Percentiles rank a stretch among this genome's conserved stretches.
phyloP scores from a whole-genome alignment of 2,329 filamentous ascomycete species.

The Clarireedia sp. region DNA sequence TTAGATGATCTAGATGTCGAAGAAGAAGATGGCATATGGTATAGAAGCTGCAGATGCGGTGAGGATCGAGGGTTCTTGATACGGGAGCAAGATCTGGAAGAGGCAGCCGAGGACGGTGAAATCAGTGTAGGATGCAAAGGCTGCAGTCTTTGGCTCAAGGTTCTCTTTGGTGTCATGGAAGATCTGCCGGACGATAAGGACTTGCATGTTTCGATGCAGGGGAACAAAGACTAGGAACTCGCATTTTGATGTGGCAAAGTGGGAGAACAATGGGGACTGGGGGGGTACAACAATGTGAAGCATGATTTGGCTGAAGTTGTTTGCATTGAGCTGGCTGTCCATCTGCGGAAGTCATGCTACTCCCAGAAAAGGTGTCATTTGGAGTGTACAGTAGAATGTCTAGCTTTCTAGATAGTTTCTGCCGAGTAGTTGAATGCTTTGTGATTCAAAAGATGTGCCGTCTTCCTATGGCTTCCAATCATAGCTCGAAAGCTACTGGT shows the following conservation, averaged over 20 bases:
- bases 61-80: conserved; percentile 54
- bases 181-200: conserved; percentile 13
- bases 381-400: not conserved
- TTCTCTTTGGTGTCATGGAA: conserved; percentile 52
- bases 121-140: conserved; percentile 57
- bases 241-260: not conserved
- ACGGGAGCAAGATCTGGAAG: conserved; percentile 50
- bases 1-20: conserved; percentile 56
- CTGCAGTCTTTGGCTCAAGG: conserved; percentile 58
- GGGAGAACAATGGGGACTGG: not conserved
- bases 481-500: conserved; percentile 28
- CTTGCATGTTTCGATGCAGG: conserved; percentile 3
- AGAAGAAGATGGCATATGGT: conserved; percentile 42
- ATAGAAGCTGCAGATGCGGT: conserved; percentile 54
- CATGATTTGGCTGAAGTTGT: not conserved
- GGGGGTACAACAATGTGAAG: not conserved
- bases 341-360: too few relatives aligned
- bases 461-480: conserved; percentile 31
- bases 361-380: too few relatives aligned
- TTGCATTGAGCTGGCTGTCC: too few relatives aligned
- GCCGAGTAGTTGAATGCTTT: not conserved
- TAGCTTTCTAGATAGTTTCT: not conserved
- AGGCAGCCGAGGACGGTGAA: conserved; percentile 49
- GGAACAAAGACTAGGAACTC: not conserved
- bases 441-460: conserved; percentile 19